phyloP scores from a whole-genome alignment of 495 filamentous ascomycete species.

The Pseudoneurospora amorphoporcata region DNA sequence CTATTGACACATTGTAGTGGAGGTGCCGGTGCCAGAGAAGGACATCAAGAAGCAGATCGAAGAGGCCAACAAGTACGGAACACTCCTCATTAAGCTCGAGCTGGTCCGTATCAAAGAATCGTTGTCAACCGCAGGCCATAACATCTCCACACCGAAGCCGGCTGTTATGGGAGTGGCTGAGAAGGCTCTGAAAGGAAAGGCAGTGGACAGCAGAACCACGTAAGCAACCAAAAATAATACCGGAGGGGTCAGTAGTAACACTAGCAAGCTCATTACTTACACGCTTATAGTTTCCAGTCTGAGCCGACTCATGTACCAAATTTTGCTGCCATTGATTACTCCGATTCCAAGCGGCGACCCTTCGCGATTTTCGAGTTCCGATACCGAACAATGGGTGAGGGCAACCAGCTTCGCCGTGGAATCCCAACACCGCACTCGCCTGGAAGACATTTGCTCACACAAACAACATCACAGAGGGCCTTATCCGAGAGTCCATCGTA shows the following conservation, averaged over 20 bases:
- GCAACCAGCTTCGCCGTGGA: too few relatives aligned
- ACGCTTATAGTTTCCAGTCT: neutral
- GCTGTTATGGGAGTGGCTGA: neutral
- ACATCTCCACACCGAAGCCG: neutral
- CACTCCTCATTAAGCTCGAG: neutral
- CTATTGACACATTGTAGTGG: neutral
- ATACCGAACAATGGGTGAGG: slow-evolving; percentile 10
- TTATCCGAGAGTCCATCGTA: neutral
- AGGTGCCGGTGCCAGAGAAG: neutral
- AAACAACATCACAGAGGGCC: slow-evolving; percentile 1
- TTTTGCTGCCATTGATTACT: neutral
- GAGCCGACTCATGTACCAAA: neutral
- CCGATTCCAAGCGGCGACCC: neutral
- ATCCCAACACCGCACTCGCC: too few relatives aligned
- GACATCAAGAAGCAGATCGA: neutral
- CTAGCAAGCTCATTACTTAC: neutral
- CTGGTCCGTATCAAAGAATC: too few relatives aligned
- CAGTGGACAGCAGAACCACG: slow-evolving; percentile 1
- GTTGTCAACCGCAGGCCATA: too few relatives aligned
- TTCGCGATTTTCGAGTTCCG: slow-evolving; percentile 13
- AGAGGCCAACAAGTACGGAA: neutral
- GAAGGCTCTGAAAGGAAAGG: slow-evolving; percentile 7
- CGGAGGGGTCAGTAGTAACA: too few relatives aligned
- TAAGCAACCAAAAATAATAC: neutral
- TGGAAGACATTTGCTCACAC: too few relatives aligned